Evolutionary conservation across 2,329 filamentous ascomycete species (phyloP), one percentile per base, ranked within the genome.

Genomic region (Ophiostoma triangulosporum): DNA sequence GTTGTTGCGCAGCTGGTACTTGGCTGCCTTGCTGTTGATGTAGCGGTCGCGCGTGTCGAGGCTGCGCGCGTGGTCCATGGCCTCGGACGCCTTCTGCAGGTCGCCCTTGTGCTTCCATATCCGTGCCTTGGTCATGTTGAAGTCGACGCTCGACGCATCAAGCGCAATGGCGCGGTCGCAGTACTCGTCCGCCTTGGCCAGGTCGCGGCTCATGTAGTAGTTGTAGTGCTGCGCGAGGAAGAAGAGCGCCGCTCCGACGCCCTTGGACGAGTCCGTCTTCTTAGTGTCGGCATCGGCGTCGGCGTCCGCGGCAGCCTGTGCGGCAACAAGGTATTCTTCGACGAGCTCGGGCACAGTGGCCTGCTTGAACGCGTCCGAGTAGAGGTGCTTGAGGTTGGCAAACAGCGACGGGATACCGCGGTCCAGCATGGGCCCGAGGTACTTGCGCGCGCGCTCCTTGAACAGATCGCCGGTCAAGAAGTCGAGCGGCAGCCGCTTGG

Each of bases 151-250:
- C 62, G 85, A 81, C 0, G 87, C 82, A 56, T 86, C 82, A 61
- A 90, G 72, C 61, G 86, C 79, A 57, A 97, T 84, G 11, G 90
- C 86, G 66, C 84, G 85, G 49, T 96, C 84, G 57, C 94, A 84
- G 64, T 84, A 91, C 57, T 86, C 78, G 67, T 83, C 77, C 3
- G 94, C 91, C 69, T 89, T 93, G 55, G 76, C 62, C 24, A 97
- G 76, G 65, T 97, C 81, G 40, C 90, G 88, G 65, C 88, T 95
- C 56, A 88, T 73, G 66, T 86, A 77, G 67, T 95, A 96, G 71
- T 95, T 93, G 75, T 96, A 95, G 69, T 98, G 94, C 64, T 97
- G 93, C 8, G 90, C 90, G 52, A 98, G 79, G 72, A 94, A 98
- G 69, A 94, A 97, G 50, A 90, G 78, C 14, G 87, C 86, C 1